Percentiles rank a stretch among this genome's conserved stretches.
Conservation (phyloP, 139 green algal species). For the Tetradesmus lagerheimii region DNA sequence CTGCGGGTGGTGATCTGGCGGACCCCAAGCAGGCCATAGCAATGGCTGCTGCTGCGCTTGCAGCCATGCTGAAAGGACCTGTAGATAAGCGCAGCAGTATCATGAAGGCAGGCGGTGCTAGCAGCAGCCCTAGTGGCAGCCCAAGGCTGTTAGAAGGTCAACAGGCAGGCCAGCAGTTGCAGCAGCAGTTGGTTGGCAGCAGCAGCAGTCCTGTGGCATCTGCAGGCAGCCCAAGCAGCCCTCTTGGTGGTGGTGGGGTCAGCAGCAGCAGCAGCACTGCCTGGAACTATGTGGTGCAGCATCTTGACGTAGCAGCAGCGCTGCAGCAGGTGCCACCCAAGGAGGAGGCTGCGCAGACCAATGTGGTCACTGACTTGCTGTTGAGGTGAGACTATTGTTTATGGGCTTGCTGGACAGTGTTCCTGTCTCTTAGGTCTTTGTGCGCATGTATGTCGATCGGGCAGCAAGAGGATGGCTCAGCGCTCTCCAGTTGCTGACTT, state of each 20-base stretch:
- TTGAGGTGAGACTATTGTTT: slow-evolving; percentile 5
- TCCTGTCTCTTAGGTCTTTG: neutral
- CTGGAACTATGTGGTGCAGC: slow-evolving; percentile 46
- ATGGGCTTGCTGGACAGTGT: neutral
- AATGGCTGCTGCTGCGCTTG: slow-evolving; percentile 25
- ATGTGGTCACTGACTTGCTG: slow-evolving; percentile 49
- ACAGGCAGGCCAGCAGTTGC: neutral
- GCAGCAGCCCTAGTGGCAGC: neutral
- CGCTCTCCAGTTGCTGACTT: too few relatives aligned
- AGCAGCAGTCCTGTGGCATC: neutral
- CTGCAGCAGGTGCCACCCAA: slow-evolving; percentile 28
- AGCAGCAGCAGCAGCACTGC: neutral
- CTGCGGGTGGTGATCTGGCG: neutral
- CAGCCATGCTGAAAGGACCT: slow-evolving; percentile 11
- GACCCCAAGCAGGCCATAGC: neutral
- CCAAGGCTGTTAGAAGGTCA: neutral
- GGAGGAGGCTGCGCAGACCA: neutral
- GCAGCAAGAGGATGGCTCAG: neutral
- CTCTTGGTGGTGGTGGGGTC: neutral
- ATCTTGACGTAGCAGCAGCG: slow-evolving; percentile 51
- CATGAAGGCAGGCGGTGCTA: slow-evolving; percentile 10
- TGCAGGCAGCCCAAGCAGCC: neutral
- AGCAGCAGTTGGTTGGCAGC: neutral
- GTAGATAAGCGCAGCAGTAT: slow-evolving; percentile 4
- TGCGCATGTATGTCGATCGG: neutral